Percentiles rank a stretch among this genome's conserved stretches.
phyloP scores from a whole-genome alignment of 1,284 basidiomycete species.

The Gymnopus androsaceus region DNA sequence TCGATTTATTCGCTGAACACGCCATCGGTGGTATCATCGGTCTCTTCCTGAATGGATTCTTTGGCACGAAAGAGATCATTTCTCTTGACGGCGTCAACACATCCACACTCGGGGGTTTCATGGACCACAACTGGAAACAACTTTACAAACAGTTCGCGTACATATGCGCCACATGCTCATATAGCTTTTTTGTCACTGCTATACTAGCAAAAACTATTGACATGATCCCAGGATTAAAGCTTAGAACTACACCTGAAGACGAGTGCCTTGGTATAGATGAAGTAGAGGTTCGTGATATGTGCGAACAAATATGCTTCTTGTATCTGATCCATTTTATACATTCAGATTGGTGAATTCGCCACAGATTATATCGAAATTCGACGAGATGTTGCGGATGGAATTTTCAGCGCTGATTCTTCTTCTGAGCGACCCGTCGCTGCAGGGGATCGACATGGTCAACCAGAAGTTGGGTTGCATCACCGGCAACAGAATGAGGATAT shows the following conservation, averaged over 20 bases:
- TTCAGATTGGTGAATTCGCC: conserved; percentile 76
- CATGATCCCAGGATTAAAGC: conserved; percentile 73
- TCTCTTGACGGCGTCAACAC: conserved; percentile 77
- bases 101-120: conserved; percentile 36
- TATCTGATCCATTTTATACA: not conserved
- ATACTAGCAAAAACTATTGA: conserved; percentile 71
- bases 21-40: conserved; percentile 84
- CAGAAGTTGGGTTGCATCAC: conserved; percentile 31
- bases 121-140: conserved; percentile 45
- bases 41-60: conserved; percentile 77
- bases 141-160: conserved; percentile 86
- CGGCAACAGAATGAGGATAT: too few species aligned
- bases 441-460: conserved; percentile 49
- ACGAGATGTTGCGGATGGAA: conserved; percentile 66
- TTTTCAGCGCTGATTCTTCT: conserved; percentile 28
- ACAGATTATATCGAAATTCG: conserved; percentile 79
- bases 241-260: conserved; percentile 74
- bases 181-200: conserved; percentile 71
- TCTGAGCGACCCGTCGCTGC: conserved; percentile 33
- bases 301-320: not conserved
- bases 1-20: conserved; percentile 91
- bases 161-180: conserved; percentile 67
- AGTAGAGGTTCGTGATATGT: conserved; percentile 58
- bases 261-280: conserved; percentile 91
- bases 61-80: conserved; percentile 66